Evolutionary conservation across 352 stramenopile genomes (phyloP), one percentile per base, ranked within the genome.

Genomic region (Phytophthora hibernalis): DNA sequence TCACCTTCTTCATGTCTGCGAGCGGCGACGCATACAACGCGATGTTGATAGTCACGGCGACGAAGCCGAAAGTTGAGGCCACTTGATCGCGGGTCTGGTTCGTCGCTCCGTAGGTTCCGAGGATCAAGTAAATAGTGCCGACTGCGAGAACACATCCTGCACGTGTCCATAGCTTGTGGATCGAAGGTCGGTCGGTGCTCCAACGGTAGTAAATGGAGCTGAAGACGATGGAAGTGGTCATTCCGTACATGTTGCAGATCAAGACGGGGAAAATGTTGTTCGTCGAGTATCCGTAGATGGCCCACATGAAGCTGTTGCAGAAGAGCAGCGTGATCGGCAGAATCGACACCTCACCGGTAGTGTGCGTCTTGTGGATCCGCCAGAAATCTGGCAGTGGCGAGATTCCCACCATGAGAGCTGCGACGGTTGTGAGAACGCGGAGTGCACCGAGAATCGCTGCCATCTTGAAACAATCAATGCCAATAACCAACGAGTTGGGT

Each of bases 271-370:
- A 68, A 28, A 76, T 65, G 53, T 77, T 74, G 51, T 77, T 52
- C 0, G 57, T 70, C 26, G 72, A 50, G 45, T 70, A 83, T 24
- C 77, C 74, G 30, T 79, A 84, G 47, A 87, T 69, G 13, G 70
- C 70, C 68, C 62, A 74, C 43, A 80, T 69, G 52, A 74, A 74
- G 58, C 69, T 70, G 47, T 78, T 78, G 33, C 54, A 70, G 48
- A 78, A 76, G n/a, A 80, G 40, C 18, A 70, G 31, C 7, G 55
- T 74, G 37, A 74, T 63, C 18, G 73, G 69, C 11, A 81, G 40
- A 35, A 76, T 64, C 6, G 69, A 78, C 31, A 74, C 62, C 12
- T 75, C 57, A 13, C 73, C 73, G 6, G 69, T 81, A 3, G 57
- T 66, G 37, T 72, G 65, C 2, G 45, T 70, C 54, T 72, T 65